These are phyloP conservation scores for Xylariaceae sp. DNA, from an alignment of 2,329 filamentous ascomycete species.

Conservation along the genomic window DNA sequence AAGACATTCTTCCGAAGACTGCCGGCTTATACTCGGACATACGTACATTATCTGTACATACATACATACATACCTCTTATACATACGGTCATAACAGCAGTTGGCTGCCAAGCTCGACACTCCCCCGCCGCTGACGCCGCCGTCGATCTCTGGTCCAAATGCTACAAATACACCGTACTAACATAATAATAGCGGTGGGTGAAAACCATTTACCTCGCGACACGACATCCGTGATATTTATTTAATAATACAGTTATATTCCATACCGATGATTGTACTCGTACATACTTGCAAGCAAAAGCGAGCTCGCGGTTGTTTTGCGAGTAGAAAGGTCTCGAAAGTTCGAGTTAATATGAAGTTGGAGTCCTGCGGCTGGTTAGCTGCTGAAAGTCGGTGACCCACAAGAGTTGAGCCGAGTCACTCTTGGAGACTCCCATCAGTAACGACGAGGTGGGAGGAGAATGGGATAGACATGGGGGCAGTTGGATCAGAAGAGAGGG, in stretches of 20 bases:
- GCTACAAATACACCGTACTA: neutral
- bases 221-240: neutral
- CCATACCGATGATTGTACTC: too few species aligned
- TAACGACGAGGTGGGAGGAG: too few species aligned
- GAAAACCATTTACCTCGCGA: slow-evolving; percentile 14
- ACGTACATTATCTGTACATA: too few species aligned
- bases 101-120: slow-evolving; percentile 9
- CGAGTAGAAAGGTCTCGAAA: neutral
- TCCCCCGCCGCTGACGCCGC: slow-evolving; percentile 4
- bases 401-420: neutral
- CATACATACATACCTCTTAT: too few species aligned
- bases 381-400: neutral
- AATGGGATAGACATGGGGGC: too few species aligned
- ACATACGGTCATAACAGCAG: neutral
- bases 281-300: too few species aligned
- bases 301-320: too few species aligned
- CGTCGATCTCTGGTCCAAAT: slow-evolving; percentile 6
- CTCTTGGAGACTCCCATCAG: neutral
- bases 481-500: slow-evolving; percentile 14
- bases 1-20: neutral
- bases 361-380: neutral
- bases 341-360: neutral
- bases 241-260: too few species aligned
- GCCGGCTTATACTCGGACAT: neutral
- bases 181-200: slow-evolving; percentile 9